Percentiles rank a stretch among this genome's conserved stretches.
These are phyloP conservation scores for Trametes hirsuta DNA, from an alignment of 1,284 basidiomycete genomes.

Conservation along the genomic window DNA sequence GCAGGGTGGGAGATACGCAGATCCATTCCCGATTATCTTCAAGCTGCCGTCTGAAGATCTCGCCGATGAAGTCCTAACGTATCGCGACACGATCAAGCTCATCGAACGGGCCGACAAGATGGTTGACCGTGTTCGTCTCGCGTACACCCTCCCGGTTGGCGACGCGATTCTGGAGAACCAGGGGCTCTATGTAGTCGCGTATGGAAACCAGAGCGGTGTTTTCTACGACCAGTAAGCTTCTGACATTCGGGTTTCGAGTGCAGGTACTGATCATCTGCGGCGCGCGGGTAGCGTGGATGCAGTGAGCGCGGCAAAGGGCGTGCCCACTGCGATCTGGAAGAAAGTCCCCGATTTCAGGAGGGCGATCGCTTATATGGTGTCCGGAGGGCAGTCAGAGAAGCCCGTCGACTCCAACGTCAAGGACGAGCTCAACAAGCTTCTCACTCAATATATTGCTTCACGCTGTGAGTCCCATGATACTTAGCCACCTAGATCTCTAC, in stretches of 20 bases:
- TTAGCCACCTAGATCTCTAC: too few species aligned
- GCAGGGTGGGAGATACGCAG: background rate
- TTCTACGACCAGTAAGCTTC: too few species aligned
- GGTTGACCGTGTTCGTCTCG: background rate
- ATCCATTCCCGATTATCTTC: background rate
- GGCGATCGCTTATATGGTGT: background rate
- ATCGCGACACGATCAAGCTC: background rate
- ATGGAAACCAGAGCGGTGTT: too few species aligned
- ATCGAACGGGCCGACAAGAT: background rate
- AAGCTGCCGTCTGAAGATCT: background rate
- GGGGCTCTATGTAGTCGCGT: too few species aligned
- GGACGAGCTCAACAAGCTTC: background rate
- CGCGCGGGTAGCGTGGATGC: background rate
- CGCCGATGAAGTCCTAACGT: background rate
- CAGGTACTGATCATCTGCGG: background rate
- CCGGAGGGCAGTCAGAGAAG: background rate
- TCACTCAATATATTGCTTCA: background rate
- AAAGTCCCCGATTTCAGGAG: background rate
- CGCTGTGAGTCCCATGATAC: background rate
- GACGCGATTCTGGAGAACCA: background rate
- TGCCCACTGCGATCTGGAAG: background rate
- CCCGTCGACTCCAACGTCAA: background rate
- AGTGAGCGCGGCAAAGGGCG: background rate
- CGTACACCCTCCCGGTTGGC: background rate
- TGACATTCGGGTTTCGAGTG: too few species aligned